Conservation (phyloP, 2,329 filamentous ascomycete species). For the Trichophyton benhamiae region DNA sequence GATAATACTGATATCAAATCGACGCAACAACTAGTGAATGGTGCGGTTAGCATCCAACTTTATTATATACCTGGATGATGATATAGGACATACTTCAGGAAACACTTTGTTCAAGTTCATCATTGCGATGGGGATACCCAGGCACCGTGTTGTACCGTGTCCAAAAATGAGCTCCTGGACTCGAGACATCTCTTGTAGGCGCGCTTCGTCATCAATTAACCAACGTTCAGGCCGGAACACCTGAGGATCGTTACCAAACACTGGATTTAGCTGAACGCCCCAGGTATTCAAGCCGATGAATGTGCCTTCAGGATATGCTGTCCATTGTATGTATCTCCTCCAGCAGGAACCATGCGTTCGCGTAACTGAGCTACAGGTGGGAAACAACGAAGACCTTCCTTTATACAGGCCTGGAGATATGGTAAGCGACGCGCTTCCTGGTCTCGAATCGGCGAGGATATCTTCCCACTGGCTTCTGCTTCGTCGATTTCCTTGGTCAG, state of each 20-base stretch:
- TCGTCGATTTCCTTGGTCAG: no score
- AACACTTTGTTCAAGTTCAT: no score
- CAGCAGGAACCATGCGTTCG: constrained; percentile 21
- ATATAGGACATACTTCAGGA: no score
- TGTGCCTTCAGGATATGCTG: constrained; percentile 35
- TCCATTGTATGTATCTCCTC: constrained; percentile 29
- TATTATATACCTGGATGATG: no score
- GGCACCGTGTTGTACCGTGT: background rate
- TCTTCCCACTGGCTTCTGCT: no score
- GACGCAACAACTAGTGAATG: no score
- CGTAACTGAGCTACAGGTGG: constrained; percentile 35
- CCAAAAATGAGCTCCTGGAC: constrained; percentile 4
- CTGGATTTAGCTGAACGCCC: constrained; percentile 26
- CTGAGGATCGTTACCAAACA: constrained; percentile 25
- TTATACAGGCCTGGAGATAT: constrained; percentile 20
- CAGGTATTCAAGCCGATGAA: constrained; percentile 33
- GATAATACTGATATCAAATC: no score
- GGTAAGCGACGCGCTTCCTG: constrained; percentile 10
- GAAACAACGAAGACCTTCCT: constrained; percentile 18
- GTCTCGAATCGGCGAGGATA: background rate
- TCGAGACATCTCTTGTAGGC: constrained; percentile 1
- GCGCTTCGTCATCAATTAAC: constrained; percentile 19
- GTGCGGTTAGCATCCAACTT: no score
- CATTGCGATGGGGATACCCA: background rate
- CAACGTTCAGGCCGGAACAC: constrained; percentile 41